phyloP scores from a whole-genome alignment of 257 asterid species.

The Henckelia pumila region DNA sequence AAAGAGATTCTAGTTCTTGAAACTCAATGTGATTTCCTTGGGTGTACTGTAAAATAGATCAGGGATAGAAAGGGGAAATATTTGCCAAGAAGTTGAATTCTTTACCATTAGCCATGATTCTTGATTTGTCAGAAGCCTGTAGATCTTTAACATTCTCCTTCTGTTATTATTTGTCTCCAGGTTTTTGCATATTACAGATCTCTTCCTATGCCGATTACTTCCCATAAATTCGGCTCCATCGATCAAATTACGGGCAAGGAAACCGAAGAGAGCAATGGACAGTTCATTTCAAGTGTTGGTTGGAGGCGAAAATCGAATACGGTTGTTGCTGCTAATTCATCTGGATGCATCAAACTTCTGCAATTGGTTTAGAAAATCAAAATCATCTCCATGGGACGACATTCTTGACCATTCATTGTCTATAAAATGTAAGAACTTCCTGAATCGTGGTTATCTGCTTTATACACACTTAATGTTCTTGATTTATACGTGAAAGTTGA shows the following conservation, averaged over 20 bases:
- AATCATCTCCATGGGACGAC: neutral
- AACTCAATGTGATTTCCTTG: neutral
- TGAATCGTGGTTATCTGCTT: neutral
- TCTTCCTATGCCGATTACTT: slow-evolving; percentile 58
- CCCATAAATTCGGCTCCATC: slow-evolving; percentile 41
- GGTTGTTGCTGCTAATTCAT: slow-evolving; percentile 60
- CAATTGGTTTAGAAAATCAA: slow-evolving; percentile 32
- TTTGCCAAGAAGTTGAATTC: no score
- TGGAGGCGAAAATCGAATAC: slow-evolving; percentile 58
- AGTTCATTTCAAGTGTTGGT: slow-evolving; percentile 67
- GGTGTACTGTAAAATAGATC: no score
- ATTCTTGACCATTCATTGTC: neutral
- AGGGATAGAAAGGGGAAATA: no score
- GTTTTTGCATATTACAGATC: slow-evolving; percentile 59
- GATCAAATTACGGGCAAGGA: slow-evolving; percentile 44
- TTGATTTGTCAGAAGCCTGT: neutral
- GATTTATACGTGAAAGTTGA: neutral
- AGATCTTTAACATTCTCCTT: neutral
- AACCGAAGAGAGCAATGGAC: slow-evolving; percentile 29
- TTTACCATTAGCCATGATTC: neutral
- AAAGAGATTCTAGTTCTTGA: neutral
- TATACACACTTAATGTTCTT: neutral
- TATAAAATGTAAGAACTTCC: neutral
- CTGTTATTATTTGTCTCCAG: slow-evolving; percentile 31
- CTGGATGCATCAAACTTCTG: slow-evolving; percentile 42